These are phyloP conservation scores for Pichia sp. DNA, from an alignment of 1,139 yeast species.

Conservation along the genomic window DNA sequence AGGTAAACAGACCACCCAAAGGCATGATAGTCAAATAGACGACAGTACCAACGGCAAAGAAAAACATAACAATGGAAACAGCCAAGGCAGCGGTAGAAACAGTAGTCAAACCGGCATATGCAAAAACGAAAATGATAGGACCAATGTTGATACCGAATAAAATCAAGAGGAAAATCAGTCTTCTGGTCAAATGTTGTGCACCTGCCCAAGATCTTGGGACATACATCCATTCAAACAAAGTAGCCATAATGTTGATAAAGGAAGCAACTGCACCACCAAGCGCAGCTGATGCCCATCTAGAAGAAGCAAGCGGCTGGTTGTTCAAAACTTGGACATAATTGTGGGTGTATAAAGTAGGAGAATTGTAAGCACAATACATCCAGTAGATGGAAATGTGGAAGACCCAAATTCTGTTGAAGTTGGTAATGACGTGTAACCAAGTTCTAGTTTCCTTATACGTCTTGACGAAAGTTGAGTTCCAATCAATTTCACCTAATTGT, in stretches of 20 bases:
- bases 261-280: constrained; percentile 89
- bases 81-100: constrained; percentile 71
- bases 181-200: constrained; percentile 91
- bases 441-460: constrained; percentile 96
- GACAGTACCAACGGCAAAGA: constrained; percentile 78
- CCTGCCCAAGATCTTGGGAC: constrained; percentile 99
- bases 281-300: constrained; percentile 89
- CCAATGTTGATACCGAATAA: constrained; percentile 70
- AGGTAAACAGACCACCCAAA: constrained; percentile 91
- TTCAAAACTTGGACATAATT: constrained; percentile 77
- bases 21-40: constrained; percentile 93
- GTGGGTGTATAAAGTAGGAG: constrained; percentile 85
- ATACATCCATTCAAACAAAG: constrained; percentile 88
- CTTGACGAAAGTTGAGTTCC: constrained; percentile 92
- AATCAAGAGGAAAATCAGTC: constrained; percentile 65
- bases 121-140: constrained; percentile 82
- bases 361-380: constrained; percentile 91
- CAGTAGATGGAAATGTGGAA: constrained; percentile 84
- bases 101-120: constrained; percentile 64
- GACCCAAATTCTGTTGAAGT: constrained; percentile 97
- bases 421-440: constrained; percentile 94
- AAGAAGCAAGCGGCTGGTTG: constrained; percentile 80
- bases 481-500: constrained; percentile 85
- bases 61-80: constrained; percentile 83
- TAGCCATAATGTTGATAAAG: constrained; percentile 76